Conservation (phyloP, 2,329 filamentous ascomycete species). For the Botrytis porri region DNA sequence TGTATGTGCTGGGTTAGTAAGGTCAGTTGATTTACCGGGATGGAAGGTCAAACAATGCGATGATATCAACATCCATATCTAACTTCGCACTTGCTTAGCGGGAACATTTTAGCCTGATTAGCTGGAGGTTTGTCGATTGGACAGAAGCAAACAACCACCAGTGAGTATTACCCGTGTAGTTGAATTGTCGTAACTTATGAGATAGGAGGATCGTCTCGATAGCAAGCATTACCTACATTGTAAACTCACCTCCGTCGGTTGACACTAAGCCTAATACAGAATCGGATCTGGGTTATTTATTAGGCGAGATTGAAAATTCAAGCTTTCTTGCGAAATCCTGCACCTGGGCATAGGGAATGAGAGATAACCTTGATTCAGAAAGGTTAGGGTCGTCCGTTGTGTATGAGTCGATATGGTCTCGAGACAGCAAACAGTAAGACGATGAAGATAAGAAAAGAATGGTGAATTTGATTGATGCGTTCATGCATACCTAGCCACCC, state of each 20-base stretch:
- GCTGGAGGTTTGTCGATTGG: not conserved
- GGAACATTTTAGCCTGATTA: not conserved
- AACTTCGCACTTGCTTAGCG: conserved; percentile 11
- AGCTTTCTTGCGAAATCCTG: not conserved
- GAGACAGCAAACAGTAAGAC: not conserved
- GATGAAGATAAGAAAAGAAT: not conserved
- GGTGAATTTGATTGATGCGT: not conserved
- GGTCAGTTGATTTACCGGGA: not conserved
- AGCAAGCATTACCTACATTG: not conserved
- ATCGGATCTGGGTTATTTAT: not conserved
- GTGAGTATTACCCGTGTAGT: not conserved
- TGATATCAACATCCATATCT: conserved; percentile 10
- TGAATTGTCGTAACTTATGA: not conserved
- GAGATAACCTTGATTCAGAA: not conserved
- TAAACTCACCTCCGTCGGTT: not conserved
- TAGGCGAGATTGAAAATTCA: not conserved
- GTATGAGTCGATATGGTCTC: not conserved
- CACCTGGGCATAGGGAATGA: not conserved
- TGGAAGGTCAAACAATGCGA: not conserved
- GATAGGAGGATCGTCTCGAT: not conserved
- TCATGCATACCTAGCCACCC: not conserved
- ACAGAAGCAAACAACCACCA: not conserved
- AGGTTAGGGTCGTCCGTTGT: not conserved
- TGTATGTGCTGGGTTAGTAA: not conserved
- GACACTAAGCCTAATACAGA: not conserved